Base-by-base conservation (phyloP, 2,329 filamentous ascomycete genomes). In the Pochonia chlamydosporia region DNA sequence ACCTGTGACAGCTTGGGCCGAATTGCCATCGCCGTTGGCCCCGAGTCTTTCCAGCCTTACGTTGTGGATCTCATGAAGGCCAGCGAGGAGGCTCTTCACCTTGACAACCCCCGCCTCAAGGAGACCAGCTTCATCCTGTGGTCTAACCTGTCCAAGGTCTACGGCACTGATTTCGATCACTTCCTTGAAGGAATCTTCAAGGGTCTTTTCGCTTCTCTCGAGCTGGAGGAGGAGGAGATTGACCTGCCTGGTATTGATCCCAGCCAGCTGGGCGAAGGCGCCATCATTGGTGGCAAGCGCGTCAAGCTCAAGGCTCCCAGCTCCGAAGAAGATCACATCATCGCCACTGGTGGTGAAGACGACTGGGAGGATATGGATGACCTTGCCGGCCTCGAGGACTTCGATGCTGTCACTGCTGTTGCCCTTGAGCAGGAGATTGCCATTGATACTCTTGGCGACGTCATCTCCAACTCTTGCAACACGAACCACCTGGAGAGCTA, bases 51-150 rank as follows among this genome's bases (percentile, higher is more conserved):
- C 76, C 84, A 95, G 72, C 88, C 87, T 13, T 97, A 92, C 62
- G 91, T 97, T 30, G 77, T 87, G 62, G 89, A 89, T 36, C 76
- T 97, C 49, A 96, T 99, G 87, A 79, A 85, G 59, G 86, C 92
- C 13, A 96, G 89, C 56, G 91, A 96, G 69, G 91, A 96, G 68
- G 91, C 87, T 47, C 78, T 97, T 2, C 76, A 86, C 57, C 82
- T 99, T 3, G 91, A 89, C 58, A 91, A 96, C 70, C 87, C 91
- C 36, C 82, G 91, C 48, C 82, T 97, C 44, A 88, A 90, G 67
- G 93, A 99, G 74, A 96, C 90, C 52, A 96, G 89, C 64, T 99
- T 96, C 71, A 95, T 97, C 52, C 78, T 99, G 46, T 99, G 93
- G 92, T 90, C 89, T 55, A 89, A 88, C 35, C 83, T 99, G 63